Evolutionary conservation across 2,329 filamentous ascomycete species (phyloP), one percentile per base, ranked within the genome.

Genomic region (Xylariales sp.): DNA sequence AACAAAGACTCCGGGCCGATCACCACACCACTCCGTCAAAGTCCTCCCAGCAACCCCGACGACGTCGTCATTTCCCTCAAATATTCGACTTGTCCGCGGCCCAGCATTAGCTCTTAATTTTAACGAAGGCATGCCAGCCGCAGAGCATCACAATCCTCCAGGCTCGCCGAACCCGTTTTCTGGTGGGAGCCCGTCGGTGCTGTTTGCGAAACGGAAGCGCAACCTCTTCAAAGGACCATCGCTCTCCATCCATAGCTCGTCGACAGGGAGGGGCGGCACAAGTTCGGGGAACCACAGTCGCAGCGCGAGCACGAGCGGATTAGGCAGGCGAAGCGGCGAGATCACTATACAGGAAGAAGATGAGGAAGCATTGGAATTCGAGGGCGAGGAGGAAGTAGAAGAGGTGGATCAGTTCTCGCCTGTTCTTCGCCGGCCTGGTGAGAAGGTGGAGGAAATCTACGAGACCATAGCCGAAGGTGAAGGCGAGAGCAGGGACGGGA

Each of bases 41-140:
- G 92, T 98, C n/a, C 88, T 98, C 2, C 95, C 96, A 0, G 93
- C 93, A 0, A 97, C 94, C 0, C 95, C 95, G 0, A 94, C 91
- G 0, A 82, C 87, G 2, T 84, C 85, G 16, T 83, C 88, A 0
- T 97, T 98, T 75, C 94, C 95, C 0, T 92, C 90, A 59, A 97
- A 94, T 72, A 92, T 97, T 67, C 90, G 95, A 2, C 84, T 97
- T 12, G 93, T 95, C 1, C 89, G 94, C 36, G 89, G 85, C 14
- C 78, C 83, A 0, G 83, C 84, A 0, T 83, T 86, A 1, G 81
- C 86, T 0, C 75, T 87, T 28, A 83, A 80, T 9, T 90, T 88
- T 73, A 89, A 89, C 68, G 89, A 91, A 75, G 84, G 83, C 16
- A 85, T 88, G 80, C 85, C 86, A 0, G 79, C 80, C 28, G 78